Conservation (phyloP, 345 rosid genomes). For the Nasturtium officinale region DNA sequence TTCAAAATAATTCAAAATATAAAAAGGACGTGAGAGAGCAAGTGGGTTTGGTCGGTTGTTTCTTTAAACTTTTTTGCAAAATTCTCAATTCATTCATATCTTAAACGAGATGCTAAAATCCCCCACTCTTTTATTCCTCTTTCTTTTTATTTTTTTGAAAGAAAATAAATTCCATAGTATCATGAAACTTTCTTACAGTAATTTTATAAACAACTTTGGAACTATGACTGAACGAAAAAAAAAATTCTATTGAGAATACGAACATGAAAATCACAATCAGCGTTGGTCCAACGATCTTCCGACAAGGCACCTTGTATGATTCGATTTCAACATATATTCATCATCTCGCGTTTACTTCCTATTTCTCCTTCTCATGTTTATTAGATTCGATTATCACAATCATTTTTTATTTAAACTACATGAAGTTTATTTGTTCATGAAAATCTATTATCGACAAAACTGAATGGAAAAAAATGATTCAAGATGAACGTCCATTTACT, state of each 20-base stretch:
- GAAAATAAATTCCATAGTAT: neutral
- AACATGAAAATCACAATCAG: slow-evolving; percentile 19
- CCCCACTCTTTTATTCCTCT: slow-evolving; percentile 25
- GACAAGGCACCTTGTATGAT: slow-evolving; percentile 33
- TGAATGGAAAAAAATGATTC: too few relatives aligned
- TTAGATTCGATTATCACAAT: slow-evolving; percentile 5
- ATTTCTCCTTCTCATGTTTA: slow-evolving; percentile 7
- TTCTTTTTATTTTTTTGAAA: slow-evolving; percentile 6
- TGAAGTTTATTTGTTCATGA: too few relatives aligned
- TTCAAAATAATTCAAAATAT: neutral
- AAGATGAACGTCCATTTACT: neutral
- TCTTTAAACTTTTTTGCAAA: slow-evolving; percentile 34
- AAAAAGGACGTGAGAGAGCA: slow-evolving; percentile 38
- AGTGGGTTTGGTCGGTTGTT: slow-evolving; percentile 46
- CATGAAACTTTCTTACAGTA: neutral
- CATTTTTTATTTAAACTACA: too few relatives aligned
- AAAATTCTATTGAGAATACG: slow-evolving; percentile 1
- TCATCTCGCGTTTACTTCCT: slow-evolving; percentile 13
- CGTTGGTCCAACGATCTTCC: slow-evolving; percentile 40
- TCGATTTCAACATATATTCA: slow-evolving; percentile 27
- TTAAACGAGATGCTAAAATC: slow-evolving; percentile 43
- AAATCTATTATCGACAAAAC: too few relatives aligned
- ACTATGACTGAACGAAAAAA: too few relatives aligned
- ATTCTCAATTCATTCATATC: slow-evolving; percentile 44
- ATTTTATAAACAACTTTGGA: neutral